phyloP scores from a whole-genome alignment of 306 rosid species.

The Geum urbanum region DNA sequence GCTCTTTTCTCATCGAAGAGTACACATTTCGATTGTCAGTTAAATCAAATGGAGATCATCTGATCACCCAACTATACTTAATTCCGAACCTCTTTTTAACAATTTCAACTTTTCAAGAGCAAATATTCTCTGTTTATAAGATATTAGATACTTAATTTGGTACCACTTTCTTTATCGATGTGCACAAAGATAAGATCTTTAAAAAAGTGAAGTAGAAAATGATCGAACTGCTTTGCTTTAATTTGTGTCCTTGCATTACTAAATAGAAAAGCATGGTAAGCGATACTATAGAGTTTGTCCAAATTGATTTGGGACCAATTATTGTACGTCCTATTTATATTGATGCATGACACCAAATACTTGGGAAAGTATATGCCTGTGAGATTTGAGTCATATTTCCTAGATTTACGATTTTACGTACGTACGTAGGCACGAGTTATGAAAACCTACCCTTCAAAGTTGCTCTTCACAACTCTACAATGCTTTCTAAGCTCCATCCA shows the following conservation, averaged over 20 bases:
- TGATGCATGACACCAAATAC: neutral
- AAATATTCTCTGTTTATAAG: too few relatives aligned
- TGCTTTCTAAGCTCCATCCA: conserved; percentile 61
- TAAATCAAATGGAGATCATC: neutral
- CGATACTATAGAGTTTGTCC: neutral
- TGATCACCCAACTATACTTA: neutral
- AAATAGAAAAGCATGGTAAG: neutral
- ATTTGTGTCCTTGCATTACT: neutral
- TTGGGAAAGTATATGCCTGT: neutral
- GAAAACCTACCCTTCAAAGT: conserved; percentile 67
- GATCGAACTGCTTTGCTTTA: too few relatives aligned
- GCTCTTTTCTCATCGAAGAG: neutral
- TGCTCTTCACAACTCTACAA: conserved; percentile 67
- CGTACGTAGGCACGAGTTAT: conserved; percentile 50
- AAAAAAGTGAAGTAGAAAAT: too few relatives aligned
- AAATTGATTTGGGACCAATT: neutral
- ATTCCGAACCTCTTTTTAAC: too few relatives aligned
- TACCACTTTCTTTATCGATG: neutral
- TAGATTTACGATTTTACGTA: too few relatives aligned
- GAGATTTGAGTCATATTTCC: neutral
- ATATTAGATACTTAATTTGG: too few relatives aligned
- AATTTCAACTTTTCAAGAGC: too few relatives aligned
- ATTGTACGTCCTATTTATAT: neutral
- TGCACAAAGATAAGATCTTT: neutral
- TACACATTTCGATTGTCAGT: too few relatives aligned